Evolutionary conservation across 768 basidiomycete genomes (phyloP).

Genomic region (Galerina sulciceps): DNA sequence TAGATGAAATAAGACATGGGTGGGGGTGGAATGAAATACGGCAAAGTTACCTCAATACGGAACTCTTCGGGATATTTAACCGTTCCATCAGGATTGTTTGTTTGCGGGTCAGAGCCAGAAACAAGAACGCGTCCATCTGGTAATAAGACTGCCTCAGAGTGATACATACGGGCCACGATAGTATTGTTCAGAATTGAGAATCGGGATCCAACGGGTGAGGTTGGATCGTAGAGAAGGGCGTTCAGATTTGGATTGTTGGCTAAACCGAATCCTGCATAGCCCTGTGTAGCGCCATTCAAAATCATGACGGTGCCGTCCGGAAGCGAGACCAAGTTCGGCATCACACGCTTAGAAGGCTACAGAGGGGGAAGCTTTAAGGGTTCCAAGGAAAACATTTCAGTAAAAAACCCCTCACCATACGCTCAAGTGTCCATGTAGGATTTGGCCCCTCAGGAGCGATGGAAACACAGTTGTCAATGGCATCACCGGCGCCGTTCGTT

Average conservation of each 20-base stretch:
- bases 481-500: slow-evolving; percentile 52
- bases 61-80: slow-evolving; percentile 74
- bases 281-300: slow-evolving; percentile 72
- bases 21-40: background rate
- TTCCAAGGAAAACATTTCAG: background rate
- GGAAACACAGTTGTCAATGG: slow-evolving; percentile 72
- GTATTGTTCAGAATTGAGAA: slow-evolving; percentile 70
- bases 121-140: slow-evolving; percentile 77
- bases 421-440: slow-evolving; percentile 71
- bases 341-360: slow-evolving; percentile 53
- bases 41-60: slow-evolving; percentile 50
- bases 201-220: slow-evolving; percentile 58
- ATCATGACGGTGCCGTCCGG: slow-evolving; percentile 82
- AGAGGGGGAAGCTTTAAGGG: background rate
- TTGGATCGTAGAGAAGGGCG: slow-evolving; percentile 74
- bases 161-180: slow-evolving; percentile 77
- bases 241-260: slow-evolving; percentile 63
- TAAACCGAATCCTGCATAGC: slow-evolving; percentile 76
- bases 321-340: slow-evolving; percentile 74
- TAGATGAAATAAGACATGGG: slow-evolving; percentile 27
- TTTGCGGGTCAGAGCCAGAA: slow-evolving; percentile 78
- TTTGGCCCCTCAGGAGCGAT: slow-evolving; percentile 68
- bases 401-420: slow-evolving; percentile 61
- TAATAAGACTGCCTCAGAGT: slow-evolving; percentile 75
- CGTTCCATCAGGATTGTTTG: slow-evolving; percentile 42